A percentile compares a stretch with the other conserved stretches of the same genome.
These are phyloP conservation scores for Phalaenopsis aphrodite DNA, from an alignment of 106 monocot genomes.

Conservation along the genomic window DNA sequence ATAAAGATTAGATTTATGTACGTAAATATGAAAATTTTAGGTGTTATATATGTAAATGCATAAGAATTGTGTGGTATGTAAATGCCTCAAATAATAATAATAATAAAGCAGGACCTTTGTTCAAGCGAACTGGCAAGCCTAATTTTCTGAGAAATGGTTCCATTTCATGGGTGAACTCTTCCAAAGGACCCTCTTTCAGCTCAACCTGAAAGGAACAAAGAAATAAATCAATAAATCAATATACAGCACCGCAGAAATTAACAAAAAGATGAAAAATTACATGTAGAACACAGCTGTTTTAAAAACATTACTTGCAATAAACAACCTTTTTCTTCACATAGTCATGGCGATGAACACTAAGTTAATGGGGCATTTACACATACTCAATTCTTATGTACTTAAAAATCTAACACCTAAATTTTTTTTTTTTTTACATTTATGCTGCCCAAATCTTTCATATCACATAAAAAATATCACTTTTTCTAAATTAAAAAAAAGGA, in stretches of 20 bases:
- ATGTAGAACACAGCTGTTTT: not conserved
- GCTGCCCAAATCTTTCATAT: too few species aligned
- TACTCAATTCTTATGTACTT: too few species aligned
- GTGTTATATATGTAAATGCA: too few species aligned
- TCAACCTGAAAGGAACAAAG: conserved; percentile 48
- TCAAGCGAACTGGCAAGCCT: conserved; percentile 77
- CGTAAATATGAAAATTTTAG: too few species aligned
- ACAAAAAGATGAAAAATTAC: not conserved
- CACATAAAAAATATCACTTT: too few species aligned
- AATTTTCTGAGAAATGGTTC: conserved; percentile 91
- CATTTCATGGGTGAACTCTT: conserved; percentile 95
- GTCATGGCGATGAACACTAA: not conserved
- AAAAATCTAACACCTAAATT: too few species aligned
- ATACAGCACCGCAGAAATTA: not conserved
- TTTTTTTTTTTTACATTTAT: too few species aligned
- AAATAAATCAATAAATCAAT: not conserved
- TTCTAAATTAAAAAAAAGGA: too few species aligned
- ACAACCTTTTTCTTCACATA: not conserved
- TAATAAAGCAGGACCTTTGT: conserved; percentile 49
- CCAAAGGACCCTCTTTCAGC: conserved; percentile 83
- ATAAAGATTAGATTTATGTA: too few species aligned
- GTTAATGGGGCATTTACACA: not conserved
- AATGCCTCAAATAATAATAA: too few species aligned
- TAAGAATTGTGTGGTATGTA: too few species aligned
- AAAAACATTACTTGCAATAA: not conserved